Evolutionary conservation across 805 yeast genomes (phyloP).

Genomic region (Metschnikowia gelsemii): DNA sequence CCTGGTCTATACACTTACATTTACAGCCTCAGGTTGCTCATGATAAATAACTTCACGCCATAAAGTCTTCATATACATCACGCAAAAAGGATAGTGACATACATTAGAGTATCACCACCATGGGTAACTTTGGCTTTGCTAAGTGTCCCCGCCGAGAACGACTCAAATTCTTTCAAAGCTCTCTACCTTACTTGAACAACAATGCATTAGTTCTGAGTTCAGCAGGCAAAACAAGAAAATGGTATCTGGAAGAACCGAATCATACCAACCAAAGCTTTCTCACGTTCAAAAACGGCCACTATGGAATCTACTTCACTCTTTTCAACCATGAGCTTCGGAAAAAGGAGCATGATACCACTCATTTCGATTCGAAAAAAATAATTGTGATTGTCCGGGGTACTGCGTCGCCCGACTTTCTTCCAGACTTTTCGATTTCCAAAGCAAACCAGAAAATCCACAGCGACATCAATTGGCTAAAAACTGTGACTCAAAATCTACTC

Average conservation of each 20-base stretch:
- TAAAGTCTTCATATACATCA: neutral
- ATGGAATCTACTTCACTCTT: slow-evolving; percentile 42
- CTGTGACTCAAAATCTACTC: slow-evolving; percentile 22
- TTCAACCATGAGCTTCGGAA: slow-evolving; percentile 35
- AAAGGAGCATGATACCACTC: slow-evolving; percentile 14
- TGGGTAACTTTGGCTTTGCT: slow-evolving; percentile 15
- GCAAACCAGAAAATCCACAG: slow-evolving; percentile 31
- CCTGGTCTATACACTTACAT: no score
- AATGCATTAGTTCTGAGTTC: slow-evolving; percentile 11
- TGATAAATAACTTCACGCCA: neutral
- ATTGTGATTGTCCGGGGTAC: slow-evolving; percentile 12
- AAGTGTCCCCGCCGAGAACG: slow-evolving; percentile 17
- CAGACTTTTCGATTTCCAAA: slow-evolving; percentile 31
- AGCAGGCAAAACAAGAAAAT: slow-evolving; percentile 15
- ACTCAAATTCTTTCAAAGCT: slow-evolving; percentile 28
- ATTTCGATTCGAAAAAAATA: slow-evolving; percentile 6
- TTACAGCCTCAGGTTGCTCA: neutral
- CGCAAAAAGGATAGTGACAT: neutral
- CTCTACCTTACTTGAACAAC: slow-evolving; percentile 25
- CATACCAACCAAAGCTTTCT: slow-evolving; percentile 26
- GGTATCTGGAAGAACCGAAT: slow-evolving; percentile 28
- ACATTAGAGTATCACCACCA: neutral
- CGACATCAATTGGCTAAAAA: slow-evolving; percentile 27
- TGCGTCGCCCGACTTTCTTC: slow-evolving; percentile 4
- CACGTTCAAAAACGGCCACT: slow-evolving; percentile 40